Percentiles rank a stretch among this genome's conserved stretches.
Evolutionary conservation across 768 basidiomycete species (phyloP).

Genomic region (Pleurotus salmoneostramineus): DNA sequence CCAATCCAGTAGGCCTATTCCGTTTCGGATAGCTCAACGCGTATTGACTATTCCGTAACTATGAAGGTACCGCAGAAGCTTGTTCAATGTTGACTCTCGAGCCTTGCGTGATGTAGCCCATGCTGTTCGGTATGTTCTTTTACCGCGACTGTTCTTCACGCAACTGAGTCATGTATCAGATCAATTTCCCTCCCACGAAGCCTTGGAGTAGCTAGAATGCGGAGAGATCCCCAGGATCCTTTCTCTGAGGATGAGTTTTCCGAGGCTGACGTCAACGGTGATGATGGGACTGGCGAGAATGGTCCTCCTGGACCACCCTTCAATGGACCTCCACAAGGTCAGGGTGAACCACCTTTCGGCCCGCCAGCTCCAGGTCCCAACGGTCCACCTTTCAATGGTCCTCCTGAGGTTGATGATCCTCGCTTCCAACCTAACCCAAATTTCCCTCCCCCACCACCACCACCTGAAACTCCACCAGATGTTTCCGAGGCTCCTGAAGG

Average conservation of each 20-base stretch:
- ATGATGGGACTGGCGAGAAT: background rate
- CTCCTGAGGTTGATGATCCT: background rate
- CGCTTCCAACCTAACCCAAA: background rate
- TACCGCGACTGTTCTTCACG: background rate
- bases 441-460: background rate
- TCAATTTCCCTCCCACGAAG: background rate
- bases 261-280: background rate
- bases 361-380: background rate
- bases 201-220: background rate
- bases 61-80: background rate
- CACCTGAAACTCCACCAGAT: no score
- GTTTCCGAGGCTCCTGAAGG: background rate
- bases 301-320: background rate
- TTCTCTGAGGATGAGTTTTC: background rate
- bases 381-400: background rate
- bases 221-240: background rate
- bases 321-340: background rate
- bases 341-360: background rate
- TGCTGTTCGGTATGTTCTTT: background rate
- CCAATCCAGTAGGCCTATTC: background rate
- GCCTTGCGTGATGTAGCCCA: background rate
- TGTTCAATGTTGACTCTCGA: background rate
- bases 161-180: background rate
- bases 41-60: background rate
- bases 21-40: background rate